These are phyloP conservation scores for Trichoderma orchidacearum DNA, from an alignment of 495 filamentous ascomycete species.

Conservation along the genomic window DNA sequence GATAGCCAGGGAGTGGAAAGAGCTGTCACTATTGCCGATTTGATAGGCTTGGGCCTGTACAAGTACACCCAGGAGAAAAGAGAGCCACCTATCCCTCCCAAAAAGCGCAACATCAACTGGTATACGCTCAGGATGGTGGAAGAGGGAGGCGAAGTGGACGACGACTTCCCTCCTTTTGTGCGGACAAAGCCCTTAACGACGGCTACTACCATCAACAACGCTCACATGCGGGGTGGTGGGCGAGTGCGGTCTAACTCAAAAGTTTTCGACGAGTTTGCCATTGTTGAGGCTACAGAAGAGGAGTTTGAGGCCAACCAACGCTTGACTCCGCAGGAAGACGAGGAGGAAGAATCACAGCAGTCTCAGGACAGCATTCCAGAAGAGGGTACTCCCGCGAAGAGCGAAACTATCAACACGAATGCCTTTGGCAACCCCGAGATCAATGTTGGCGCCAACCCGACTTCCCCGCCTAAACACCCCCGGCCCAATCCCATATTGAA, in stretches of 20 bases:
- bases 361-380: conserved; percentile 14
- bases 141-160: conserved; percentile 73
- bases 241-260: conserved; percentile 64
- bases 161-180: conserved; percentile 80
- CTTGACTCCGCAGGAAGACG: conserved; percentile 56
- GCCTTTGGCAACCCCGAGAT: neutral
- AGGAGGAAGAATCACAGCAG: conserved; percentile 26
- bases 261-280: conserved; percentile 84
- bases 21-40: conserved; percentile 70
- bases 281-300: conserved; percentile 65
- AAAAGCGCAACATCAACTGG: conserved; percentile 72
- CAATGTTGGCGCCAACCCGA: conserved; percentile 9
- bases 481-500: conserved; percentile 47
- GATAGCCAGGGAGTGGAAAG: conserved; percentile 47
- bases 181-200: conserved; percentile 66
- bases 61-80: conserved; percentile 71
- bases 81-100: conserved; percentile 52
- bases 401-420: neutral
- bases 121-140: conserved; percentile 95
- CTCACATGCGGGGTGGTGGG: conserved; percentile 41
- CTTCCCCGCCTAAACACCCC: conserved; percentile 25
- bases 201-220: conserved; percentile 72
- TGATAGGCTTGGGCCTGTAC: conserved; percentile 83
- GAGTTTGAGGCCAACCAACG: conserved; percentile 69
- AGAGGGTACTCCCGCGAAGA: conserved; percentile 23